Base-by-base conservation (phyloP, 2,329 filamentous ascomycete genomes). In the Triangularia setosa region DNA sequence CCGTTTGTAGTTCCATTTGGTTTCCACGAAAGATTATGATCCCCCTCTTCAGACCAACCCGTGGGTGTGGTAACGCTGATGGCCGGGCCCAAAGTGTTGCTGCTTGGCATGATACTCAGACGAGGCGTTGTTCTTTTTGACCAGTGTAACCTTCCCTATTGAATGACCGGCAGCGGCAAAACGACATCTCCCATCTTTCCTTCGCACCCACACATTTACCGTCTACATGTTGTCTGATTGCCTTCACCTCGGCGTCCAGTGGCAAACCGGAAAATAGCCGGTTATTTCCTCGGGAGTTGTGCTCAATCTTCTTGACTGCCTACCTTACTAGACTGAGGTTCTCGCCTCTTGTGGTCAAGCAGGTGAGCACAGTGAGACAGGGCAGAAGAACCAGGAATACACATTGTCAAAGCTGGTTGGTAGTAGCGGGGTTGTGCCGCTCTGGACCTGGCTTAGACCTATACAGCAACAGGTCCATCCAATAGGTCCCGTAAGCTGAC, bases 101-200 rank as follows among this genome's bases (percentile, higher is more conserved):
- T 53, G n/a, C 57, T 59, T 59, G 57, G 57, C 21, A 44, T 9
- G 33, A 59, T 25, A 59, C 24, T 14, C 58, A 25, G 40, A 25
- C 7, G 52, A 28, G 52, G 23, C 52, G 52, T 25, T 21, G 25
- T 55, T 12, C 21, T 55, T 52, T 25, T 18, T 30, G 40, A 53
- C 24, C n/a, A 30, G 25, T 60, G 58, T 53, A 53, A 60, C 58
- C 58, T 60, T 60, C 58, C 40, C 40, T n/a, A 52, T 53, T 53
- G n/a, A 30, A 53, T 40, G 55, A 35, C 57, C 33, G 23, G 57
- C 57, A 59, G 35, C 24, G 40, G 30, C 48, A 25, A 21, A 18
- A 53, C 35, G 14, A 40, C 40, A 24, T 52, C 25, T 25, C n/a
- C n/a, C n/a, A n/a, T n/a, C n/a, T n/a, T n/a, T 52, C 16, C 24